A percentile compares a stretch with the other conserved stretches of the same genome.
Evolutionary conservation across 2,329 filamentous ascomycete genomes (phyloP).

Genomic region (Fusarium phyllophilum): DNA sequence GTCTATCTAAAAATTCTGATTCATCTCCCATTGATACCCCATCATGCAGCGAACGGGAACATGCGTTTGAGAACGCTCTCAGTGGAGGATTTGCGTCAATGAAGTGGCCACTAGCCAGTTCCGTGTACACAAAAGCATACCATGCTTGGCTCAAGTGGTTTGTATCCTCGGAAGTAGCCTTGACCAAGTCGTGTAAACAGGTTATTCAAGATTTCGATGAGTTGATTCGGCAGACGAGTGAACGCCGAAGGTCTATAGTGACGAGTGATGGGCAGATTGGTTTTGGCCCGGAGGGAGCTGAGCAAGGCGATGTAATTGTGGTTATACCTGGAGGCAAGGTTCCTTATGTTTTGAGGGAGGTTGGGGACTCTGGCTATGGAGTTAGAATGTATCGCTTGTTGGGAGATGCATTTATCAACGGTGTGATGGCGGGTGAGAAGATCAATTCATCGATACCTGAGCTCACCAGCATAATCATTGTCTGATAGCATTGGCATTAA

Average conservation of each 20-base stretch:
- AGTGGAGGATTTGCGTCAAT: not conserved
- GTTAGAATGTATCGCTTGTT: rapidly evolving
- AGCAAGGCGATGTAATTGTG: not conserved
- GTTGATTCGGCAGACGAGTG: not conserved
- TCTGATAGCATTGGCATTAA: not conserved
- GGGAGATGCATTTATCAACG: not conserved
- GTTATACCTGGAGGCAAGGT: constrained; percentile 1
- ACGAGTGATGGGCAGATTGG: not conserved
- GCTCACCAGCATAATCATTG: not conserved
- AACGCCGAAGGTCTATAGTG: not conserved
- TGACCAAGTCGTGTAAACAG: not conserved
- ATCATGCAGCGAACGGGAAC: not conserved
- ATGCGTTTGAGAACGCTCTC: not conserved
- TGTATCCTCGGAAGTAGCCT: not conserved
- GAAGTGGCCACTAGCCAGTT: not conserved
- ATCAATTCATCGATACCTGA: rapidly evolving
- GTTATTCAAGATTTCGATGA: not conserved
- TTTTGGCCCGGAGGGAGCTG: not conserved
- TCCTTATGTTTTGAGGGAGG: not conserved
- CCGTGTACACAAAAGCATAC: not conserved
- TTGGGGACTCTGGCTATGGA: rapidly evolving
- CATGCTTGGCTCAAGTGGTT: constrained; percentile 8
- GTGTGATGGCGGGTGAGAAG: not conserved
- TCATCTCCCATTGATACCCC: rapidly evolving
- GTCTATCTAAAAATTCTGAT: rapidly evolving